phyloP scores from a whole-genome alignment of 768 basidiomycete species.

The Trametes gibbosa region DNA sequence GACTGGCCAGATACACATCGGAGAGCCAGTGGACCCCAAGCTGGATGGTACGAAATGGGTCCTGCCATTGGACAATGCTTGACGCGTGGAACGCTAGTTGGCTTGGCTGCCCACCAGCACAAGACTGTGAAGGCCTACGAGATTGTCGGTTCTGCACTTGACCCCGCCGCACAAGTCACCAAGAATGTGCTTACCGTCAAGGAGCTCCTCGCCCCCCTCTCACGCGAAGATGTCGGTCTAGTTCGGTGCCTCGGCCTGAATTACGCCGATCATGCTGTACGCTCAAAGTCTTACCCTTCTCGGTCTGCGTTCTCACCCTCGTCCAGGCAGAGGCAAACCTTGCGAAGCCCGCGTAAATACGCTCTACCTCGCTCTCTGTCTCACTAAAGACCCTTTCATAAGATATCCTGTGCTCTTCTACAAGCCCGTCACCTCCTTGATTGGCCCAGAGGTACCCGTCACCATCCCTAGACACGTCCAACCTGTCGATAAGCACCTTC shows the following conservation, averaged over 20 bases:
- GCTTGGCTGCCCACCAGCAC: conserved; percentile 49
- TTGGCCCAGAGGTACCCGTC: conserved; percentile 67
- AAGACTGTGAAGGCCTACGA: conserved; percentile 65
- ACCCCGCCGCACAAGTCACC: conserved; percentile 63
- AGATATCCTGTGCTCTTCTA: conserved; percentile 78
- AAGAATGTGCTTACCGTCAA: conserved; percentile 65
- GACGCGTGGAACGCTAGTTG: conserved; percentile 40
- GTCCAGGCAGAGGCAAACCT: conserved; percentile 64
- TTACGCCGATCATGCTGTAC: conserved; percentile 81
- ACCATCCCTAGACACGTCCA: conserved; percentile 66
- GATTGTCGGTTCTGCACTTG: conserved; percentile 67
- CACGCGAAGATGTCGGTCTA: conserved; percentile 58
- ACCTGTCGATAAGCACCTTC: conserved; percentile 64
- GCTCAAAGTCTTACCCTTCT: conserved; percentile 18
- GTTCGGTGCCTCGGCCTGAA: conserved; percentile 80
- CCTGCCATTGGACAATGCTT: not conserved
- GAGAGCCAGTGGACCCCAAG: conserved; percentile 65
- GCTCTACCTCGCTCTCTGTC: conserved; percentile 40
- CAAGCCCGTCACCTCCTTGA: conserved; percentile 69
- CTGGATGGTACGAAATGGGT: conserved; percentile 51
- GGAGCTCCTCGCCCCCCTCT: conserved; percentile 65
- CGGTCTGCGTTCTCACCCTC: not conserved
- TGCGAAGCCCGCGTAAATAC: conserved; percentile 55
- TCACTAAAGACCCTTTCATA: not conserved
- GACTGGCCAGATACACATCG: conserved; percentile 71